phyloP scores from a whole-genome alignment of 2,329 filamentous ascomycete genomes.

The Mycogone perniciosa region DNA sequence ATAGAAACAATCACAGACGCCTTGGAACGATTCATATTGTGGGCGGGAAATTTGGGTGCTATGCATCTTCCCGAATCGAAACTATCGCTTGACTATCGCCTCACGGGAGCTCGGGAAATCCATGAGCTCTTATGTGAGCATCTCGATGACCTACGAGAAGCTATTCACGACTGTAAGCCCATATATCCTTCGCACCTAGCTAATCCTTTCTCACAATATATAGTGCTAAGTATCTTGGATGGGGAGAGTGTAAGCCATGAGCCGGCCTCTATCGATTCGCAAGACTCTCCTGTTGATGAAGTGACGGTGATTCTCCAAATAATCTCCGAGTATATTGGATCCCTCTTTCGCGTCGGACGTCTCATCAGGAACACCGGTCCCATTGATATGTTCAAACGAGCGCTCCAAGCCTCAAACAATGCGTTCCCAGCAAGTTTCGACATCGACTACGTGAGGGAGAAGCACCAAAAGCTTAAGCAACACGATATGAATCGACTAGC shows the following conservation, averaged over 20 bases:
- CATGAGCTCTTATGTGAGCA: conserved; percentile 3
- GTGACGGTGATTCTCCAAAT: background rate
- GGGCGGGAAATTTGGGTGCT: conserved; percentile 12
- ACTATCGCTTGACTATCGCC: conserved; percentile 10
- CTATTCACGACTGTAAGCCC: conserved; percentile 4
- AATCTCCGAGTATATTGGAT: conserved; percentile 10
- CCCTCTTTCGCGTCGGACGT: conserved; percentile 7
- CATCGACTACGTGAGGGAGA: conserved; percentile 8
- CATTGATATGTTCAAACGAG: conserved; percentile 8
- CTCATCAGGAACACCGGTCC: conserved; percentile 8
- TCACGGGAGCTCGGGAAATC: conserved; percentile 1
- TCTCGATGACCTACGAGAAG: background rate
- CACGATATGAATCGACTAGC: background rate
- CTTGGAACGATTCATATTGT: conserved; percentile 9
- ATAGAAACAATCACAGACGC: conserved; percentile 2
- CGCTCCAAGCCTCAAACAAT: background rate
- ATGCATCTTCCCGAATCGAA: background rate
- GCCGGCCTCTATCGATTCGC: no score
- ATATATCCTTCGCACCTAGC: background rate
- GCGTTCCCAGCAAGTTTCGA: background rate
- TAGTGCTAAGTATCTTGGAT: no score
- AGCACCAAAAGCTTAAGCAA: conserved; percentile 4
- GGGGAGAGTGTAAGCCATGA: no score
- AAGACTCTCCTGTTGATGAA: background rate
- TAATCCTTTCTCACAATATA: background rate